Conservation (phyloP, 2,329 filamentous ascomycete species). For the Phialocephala sp. region DNA sequence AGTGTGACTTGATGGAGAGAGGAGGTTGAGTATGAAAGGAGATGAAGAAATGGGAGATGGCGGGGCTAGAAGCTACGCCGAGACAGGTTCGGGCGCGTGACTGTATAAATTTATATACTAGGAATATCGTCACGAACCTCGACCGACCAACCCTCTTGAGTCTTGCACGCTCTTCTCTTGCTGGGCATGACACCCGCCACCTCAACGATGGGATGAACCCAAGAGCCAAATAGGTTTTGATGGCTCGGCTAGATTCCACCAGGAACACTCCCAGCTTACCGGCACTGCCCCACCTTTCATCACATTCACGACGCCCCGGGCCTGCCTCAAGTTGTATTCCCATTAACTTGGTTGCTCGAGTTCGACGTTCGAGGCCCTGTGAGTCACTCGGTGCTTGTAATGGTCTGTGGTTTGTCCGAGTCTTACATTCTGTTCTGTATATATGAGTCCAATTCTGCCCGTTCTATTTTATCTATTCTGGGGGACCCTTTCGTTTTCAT, state of each 20-base stretch:
- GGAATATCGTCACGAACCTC: constrained; percentile 2
- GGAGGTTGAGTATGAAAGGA: constrained; percentile 1
- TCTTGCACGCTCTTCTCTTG: not conserved
- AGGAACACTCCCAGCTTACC: not conserved
- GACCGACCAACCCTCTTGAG: not conserved
- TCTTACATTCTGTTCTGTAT: not conserved
- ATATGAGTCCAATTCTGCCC: not conserved
- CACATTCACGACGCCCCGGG: not conserved
- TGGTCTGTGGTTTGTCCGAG: not conserved
- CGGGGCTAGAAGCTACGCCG: not conserved
- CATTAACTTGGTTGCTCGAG: no score
- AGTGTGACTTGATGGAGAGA: not conserved
- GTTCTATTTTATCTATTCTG: not conserved
- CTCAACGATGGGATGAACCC: not conserved
- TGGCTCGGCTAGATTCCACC: not conserved
- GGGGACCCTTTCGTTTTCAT: not conserved
- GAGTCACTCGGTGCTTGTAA: not conserved
- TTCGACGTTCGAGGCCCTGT: not conserved
- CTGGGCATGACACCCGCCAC: not conserved
- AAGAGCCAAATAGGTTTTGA: not conserved
- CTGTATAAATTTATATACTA: not conserved
- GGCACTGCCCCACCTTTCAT: not conserved
- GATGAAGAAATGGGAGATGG: not conserved
- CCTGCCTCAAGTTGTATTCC: not conserved
- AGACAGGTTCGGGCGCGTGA: not conserved